Base-by-base conservation (phyloP, 257 asterid species). In the Lavandula angustifolia region DNA sequence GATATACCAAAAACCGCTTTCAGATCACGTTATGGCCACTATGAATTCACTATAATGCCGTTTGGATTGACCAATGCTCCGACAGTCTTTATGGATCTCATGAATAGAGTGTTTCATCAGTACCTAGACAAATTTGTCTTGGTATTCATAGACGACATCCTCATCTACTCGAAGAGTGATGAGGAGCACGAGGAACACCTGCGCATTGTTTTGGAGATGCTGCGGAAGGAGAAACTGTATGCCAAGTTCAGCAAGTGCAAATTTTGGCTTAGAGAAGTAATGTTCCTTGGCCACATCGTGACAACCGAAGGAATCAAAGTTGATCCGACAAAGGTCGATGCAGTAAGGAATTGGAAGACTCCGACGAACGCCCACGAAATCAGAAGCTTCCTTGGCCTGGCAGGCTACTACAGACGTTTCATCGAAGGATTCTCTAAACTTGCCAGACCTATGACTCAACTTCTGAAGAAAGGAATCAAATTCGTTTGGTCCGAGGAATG, bases 71-170 rank as follows among this genome's bases (percentile, higher is more conserved):
- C 51, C 7, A 59, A 55, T 4, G 9, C 44, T 0, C 27, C 62
- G 1, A 0, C 41, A 1, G 1, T 35, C 33, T 55, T 55, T 17
- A 9, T 38, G 37, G 65, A 17, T 16, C 5, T 40, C 37, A 40
- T 60, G 38, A 40, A 40, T 11, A 5, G 35, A 16, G 49, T 18
- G 0, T 60, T 40, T 17, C 35, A 27, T 2, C 16, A 27, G 0
- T 44, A 42, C 12, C 8, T 43, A 0, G 41, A n/a, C 0, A 0
- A 12, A 3, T 61, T 61, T 11, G 54, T 44, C 0, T 1, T 61
- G 6, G 67, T 43, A 1, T 61, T 61, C 8, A 58, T 58, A 4
- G 49, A 34, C 14, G 64, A 58, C 4, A 58, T 58, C 1, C 13
- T 58, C 3, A 8, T 58, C 3, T 58, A 58, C n/a, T 58, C 31